Base-by-base conservation (phyloP, 306 rosid genomes). In the Glycine latifolia region DNA sequence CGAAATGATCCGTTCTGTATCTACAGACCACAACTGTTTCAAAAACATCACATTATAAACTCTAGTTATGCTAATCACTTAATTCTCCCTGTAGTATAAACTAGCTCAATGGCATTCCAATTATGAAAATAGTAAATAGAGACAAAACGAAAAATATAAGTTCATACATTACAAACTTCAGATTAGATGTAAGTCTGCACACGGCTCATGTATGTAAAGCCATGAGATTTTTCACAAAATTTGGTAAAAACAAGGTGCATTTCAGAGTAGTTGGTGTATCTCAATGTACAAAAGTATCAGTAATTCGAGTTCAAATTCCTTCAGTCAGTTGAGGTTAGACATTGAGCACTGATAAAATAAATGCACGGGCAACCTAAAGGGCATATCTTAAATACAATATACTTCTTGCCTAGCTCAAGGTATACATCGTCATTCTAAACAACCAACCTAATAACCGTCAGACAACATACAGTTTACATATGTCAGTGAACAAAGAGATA, bases 281-380 rank as follows among this genome's bases (percentile, higher is more conserved):
- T 84, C 92, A 86, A 82, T 53, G 86, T 83, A 86, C 82, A 86
- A 81, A 65, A 71, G 80, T 83, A 84, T 15, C 37, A 56, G 60
- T 53, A 76, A 81, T 71, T 52, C 10, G 67, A 71, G 75, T 48
- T 61, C 70, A 60, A 79, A 83, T 20, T 80, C 79, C 41, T 72
- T 75, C 53, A 13, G 76, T 71, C 73, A 86, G 82, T 75, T 41
- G 71, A 68, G 88, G 85, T 83, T 73, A 89, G 80, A 80, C 85
- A 80, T 73, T 55, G 67, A 82, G 81, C 70, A 82, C 63, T 54
- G 62, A 71, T 5, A 66, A 20, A 71, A 20, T 65, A 75, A 72
- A 62, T 77, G 81, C 78, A 75, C 44, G 65, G 63, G 75, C 58
- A 80, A 79, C 80, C 85, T 79, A 86, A 71, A 69, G 49, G 70